phyloP scores from a whole-genome alignment of 306 rosid genomes.

The Fagus crenata region DNA sequence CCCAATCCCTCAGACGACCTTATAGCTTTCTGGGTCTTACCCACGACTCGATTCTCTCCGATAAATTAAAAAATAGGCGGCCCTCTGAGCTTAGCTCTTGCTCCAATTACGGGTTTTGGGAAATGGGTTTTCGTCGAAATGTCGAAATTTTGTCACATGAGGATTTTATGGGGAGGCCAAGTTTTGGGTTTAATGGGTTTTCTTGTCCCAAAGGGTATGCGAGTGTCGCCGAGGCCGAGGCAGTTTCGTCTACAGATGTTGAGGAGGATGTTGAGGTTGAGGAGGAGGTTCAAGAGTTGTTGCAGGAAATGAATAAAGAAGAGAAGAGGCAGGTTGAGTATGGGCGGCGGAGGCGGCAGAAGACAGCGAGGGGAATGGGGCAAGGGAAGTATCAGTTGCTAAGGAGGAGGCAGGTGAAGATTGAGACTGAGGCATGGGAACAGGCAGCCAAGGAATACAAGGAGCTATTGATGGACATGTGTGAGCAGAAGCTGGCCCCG shows the following conservation, averaged over 20 bases:
- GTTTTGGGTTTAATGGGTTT: constrained; percentile 29
- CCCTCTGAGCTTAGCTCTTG: constrained; percentile 24
- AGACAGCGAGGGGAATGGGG: constrained; percentile 39
- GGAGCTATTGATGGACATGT: constrained; percentile 91
- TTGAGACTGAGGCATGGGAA: constrained; percentile 90
- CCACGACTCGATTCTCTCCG: constrained; percentile 3
- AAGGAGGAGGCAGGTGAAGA: constrained; percentile 70
- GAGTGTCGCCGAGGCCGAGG: constrained; percentile 76
- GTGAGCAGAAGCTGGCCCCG: constrained; percentile 84
- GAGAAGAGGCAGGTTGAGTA: constrained; percentile 34
- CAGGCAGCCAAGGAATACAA: constrained; percentile 72
- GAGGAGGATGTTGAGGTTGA: constrained; percentile 58
- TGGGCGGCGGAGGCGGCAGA: constrained; percentile 31
- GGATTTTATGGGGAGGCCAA: constrained; percentile 11
- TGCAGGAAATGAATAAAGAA: constrained; percentile 54
- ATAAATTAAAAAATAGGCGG: constrained; percentile 22
- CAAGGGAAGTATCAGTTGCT: constrained; percentile 43
- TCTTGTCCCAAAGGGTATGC: constrained; percentile 46
- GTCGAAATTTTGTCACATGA: constrained; percentile 10
- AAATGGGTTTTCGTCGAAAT: constrained; percentile 22
- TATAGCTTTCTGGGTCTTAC: constrained; percentile 33
- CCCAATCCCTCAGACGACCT: constrained; percentile 32
- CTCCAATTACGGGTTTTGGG: constrained; percentile 16
- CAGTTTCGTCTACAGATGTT: constrained; percentile 58
- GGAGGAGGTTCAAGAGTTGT: constrained; percentile 49